Evolutionary conservation across 2,329 filamentous ascomycete genomes (phyloP), one percentile per base, ranked within the genome.

Genomic region (Trichophaea hybrida): DNA sequence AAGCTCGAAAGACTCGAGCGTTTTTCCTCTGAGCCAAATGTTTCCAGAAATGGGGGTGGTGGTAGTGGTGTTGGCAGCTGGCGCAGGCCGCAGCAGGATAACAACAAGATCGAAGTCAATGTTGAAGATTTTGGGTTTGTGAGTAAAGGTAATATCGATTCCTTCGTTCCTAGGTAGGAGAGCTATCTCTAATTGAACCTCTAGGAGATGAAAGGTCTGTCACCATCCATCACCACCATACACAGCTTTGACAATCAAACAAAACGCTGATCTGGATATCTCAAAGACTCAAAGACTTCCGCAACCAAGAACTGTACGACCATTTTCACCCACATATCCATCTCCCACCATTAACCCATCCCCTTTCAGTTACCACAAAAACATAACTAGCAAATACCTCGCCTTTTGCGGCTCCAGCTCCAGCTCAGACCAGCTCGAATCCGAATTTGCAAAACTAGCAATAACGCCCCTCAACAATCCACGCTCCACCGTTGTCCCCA

Each of bases 51-150:
- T 33, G n/a, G n/a, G n/a, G n/a, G 24, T 24, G 46, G 31, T 10
- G 38, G 38, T 15, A 2, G 10, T 12, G 24, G 24, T 49, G 44
- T 49, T 12, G 13, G 32, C 10, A 53, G 32, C 50, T 53, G 50
- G 50, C 33, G 50, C 24, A 53, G 13, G 13, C 50, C 10, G 13
- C n/a, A 53, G n/a, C 50, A 37, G 31, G 32, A 35, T 6, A 12
- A 8, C 12, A 35, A 7, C 10, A n/a, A 10, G n/a, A n/a, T 13
- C 10, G 50, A 64, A 49, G 55, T 59, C 6, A 57, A 50, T 37
- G 50, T 59, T 46, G 63, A 63, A 15, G 63, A 64, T 24, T 65
- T 61, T 57, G 63, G 63, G 3, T 65, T 65, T 35, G 63, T 65
- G 54, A 65, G 63, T 52, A 65, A 65, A 64, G 63, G 63, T 65